Conservation (phyloP, 208 protist genomes). For the Leishmania braziliensis region DNA sequence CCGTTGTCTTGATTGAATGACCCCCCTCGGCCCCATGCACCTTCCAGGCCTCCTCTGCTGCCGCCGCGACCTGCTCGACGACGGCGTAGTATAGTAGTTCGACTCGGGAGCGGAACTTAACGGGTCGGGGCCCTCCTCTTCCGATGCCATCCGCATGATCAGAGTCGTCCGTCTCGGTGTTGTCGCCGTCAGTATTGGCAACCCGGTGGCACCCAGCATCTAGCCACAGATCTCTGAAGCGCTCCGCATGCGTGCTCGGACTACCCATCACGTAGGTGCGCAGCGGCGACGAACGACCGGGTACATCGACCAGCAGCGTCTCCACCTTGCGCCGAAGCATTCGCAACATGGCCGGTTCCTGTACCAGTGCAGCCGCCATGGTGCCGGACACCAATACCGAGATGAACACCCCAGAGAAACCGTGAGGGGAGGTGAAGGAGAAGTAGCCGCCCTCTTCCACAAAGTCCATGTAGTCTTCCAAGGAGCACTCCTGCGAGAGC, state of each 20-base stretch:
- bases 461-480: constrained; percentile 77
- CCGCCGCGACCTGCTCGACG: constrained; percentile 57
- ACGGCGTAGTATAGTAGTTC: constrained; percentile 78
- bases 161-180: not conserved
- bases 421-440: constrained; percentile 24
- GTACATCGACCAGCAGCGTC: constrained; percentile 52
- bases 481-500: constrained; percentile 46
- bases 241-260: constrained; percentile 63
- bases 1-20: not conserved
- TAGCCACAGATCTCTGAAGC: constrained; percentile 85
- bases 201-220: constrained; percentile 11
- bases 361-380: constrained; percentile 27
- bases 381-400: constrained; percentile 33
- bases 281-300: constrained; percentile 45
- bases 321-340: constrained; percentile 61
- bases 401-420: constrained; percentile 48
- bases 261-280: constrained; percentile 50
- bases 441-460: constrained; percentile 46
- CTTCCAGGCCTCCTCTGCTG: constrained; percentile 63
- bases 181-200: not conserved
- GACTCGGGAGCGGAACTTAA: constrained; percentile 75
- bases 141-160: constrained; percentile 21
- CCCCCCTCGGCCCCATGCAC: constrained; percentile 14
- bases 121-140: constrained; percentile 16
- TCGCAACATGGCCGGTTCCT: constrained; percentile 37